phyloP scores from a whole-genome alignment of 768 basidiomycete genomes.

The Amanita subjunquillea region DNA sequence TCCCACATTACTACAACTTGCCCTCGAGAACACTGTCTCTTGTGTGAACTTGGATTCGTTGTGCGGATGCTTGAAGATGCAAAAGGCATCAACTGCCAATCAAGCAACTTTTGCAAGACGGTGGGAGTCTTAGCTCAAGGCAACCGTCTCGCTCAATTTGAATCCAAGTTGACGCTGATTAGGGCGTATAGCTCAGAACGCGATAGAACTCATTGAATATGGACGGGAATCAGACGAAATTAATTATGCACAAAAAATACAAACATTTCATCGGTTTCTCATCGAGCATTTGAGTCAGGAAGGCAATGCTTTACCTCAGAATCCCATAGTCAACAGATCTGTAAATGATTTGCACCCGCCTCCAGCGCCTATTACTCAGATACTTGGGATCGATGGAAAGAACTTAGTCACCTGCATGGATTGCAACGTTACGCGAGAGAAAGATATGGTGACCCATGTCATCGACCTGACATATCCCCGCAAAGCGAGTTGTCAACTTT shows the following conservation, averaged over 20 bases:
- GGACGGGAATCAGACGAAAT: slow-evolving; percentile 64
- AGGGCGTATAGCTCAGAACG: slow-evolving; percentile 43
- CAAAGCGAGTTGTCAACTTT: slow-evolving; percentile 37
- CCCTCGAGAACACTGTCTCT: slow-evolving; percentile 80
- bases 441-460: slow-evolving; percentile 74
- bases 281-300: slow-evolving; percentile 76
- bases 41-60: slow-evolving; percentile 93
- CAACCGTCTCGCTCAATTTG: slow-evolving; percentile 17
- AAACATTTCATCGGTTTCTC: slow-evolving; percentile 90
- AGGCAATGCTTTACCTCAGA: slow-evolving; percentile 53
- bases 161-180: not conserved
- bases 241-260: slow-evolving; percentile 84
- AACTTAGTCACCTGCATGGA: slow-evolving; percentile 65
- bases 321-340: slow-evolving; percentile 37
- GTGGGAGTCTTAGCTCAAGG: slow-evolving; percentile 85
- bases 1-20: slow-evolving; percentile 88
- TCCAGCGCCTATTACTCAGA: slow-evolving; percentile 74
- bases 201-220: slow-evolving; percentile 85
- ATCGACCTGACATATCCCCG: slow-evolving; percentile 83
- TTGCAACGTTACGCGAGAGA: slow-evolving; percentile 63
- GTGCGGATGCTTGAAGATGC: slow-evolving; percentile 96
- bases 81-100: slow-evolving; percentile 86
- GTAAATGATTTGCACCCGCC: slow-evolving; percentile 7
- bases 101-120: slow-evolving; percentile 94
- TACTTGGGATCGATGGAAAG: slow-evolving; percentile 72